phyloP scores from a whole-genome alignment of 2,329 filamentous ascomycete genomes.

The Curvularia verruculosa region DNA sequence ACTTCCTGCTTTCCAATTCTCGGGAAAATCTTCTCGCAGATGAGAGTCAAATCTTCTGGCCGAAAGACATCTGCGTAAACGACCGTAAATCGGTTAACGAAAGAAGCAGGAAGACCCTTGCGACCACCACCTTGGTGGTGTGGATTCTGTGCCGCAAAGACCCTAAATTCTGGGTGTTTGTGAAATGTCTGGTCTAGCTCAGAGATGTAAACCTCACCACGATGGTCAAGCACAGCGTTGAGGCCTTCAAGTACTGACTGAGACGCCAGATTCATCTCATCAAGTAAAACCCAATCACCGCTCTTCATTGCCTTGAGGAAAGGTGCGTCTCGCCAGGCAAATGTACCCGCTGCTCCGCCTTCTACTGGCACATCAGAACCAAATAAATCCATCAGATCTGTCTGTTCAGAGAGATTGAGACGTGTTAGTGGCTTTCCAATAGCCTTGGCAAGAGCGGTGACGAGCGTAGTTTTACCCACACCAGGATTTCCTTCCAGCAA shows the following conservation, averaged over 20 bases:
- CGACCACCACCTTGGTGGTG: conserved; percentile 95
- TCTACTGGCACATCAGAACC: conserved; percentile 95
- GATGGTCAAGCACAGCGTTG: conserved; percentile 95
- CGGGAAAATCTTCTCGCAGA: conserved; percentile 80
- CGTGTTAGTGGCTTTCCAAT: conserved; percentile 83
- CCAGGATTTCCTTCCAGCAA: conserved; percentile 96
- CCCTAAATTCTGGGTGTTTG: conserved; percentile 84
- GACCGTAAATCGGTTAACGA: conserved; percentile 97
- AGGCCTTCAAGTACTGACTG: conserved; percentile 95
- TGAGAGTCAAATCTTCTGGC: conserved; percentile 78
- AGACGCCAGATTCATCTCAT: conserved; percentile 98
- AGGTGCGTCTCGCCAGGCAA: conserved; percentile 93
- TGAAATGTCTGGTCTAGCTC: conserved; percentile 95
- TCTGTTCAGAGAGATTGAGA: conserved; percentile 98
- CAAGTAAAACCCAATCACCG: conserved; percentile 93
- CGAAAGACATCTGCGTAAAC: conserved; percentile 94
- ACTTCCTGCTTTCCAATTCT: conserved; percentile 65
- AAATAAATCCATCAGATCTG: conserved; percentile 95
- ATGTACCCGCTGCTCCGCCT: conserved; percentile 86
- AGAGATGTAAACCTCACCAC: conserved; percentile 92
- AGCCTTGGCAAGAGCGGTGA: conserved; percentile 80
- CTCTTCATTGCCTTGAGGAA: conserved; percentile 96
- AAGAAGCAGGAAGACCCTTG: conserved; percentile 92
- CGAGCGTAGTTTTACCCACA: conserved; percentile 94
- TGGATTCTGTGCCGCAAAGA: conserved; percentile 97